Evolutionary conservation across 805 yeast species (phyloP), one percentile per base, ranked within the genome.

Genomic region (Candida ortonii): DNA sequence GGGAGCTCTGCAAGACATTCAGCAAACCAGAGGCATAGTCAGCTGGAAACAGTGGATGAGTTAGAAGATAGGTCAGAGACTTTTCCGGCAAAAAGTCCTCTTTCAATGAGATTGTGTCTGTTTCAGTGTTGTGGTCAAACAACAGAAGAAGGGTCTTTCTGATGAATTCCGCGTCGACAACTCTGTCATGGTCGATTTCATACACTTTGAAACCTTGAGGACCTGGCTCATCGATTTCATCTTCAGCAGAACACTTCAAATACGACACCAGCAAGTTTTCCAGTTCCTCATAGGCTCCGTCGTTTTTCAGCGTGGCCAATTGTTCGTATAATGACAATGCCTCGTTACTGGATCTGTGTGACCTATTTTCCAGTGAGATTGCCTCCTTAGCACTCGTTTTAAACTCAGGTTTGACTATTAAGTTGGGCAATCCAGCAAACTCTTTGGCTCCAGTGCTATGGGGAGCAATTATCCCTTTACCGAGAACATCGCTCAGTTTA

Each of bases 31-130:
- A 59, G 7, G 85, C 67, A 40, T 68, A 72, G 13, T 68, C 62
- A 11, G 65, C 58, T 7, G 97, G 96, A 60, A 82, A 88, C 13
- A 86, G 62, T 12, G 96, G 96, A 62, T 90, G 95, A 3, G 96
- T 84, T 43, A 90, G 67, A 21, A 89, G 67, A 52, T 85, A 89
- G 1, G 82, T 73, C 30, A 86, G 59, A 3, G 87, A 67, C 30
- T 61, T 61, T 49, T 80, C 78, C 33, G 93, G 76, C 22, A 71
- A 48, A 37, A 69, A 66, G 12, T 49, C 53, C 10, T 49, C 46
- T 12, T 51, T 28, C 50, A 49, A 23, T 38, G 39, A 53, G 44
- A 41, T 41, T 32, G 24, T 47, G 6, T 41, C 44, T 12, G 29
- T 37, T 3, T 39, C 24, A 3, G 28, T 28, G 15, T 41, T 36